Conservation (phyloP, 108 stramenopile species). For the Pseudonitzschia delicatissima region DNA sequence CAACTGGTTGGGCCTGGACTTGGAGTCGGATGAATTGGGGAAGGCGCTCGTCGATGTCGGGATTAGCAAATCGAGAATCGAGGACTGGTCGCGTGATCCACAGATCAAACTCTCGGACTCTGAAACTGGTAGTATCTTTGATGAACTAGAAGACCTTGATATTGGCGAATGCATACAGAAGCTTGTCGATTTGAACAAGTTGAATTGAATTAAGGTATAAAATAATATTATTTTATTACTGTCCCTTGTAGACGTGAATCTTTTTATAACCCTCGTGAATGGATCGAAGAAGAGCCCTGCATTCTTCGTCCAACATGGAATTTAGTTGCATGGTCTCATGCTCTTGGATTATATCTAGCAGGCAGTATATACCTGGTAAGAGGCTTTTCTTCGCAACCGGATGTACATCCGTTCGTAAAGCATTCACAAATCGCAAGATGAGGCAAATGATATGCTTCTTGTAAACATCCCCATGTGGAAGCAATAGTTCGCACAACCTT, state of each 20-base stretch:
- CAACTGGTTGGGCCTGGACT: slow-evolving; percentile 67
- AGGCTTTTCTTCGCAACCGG: slow-evolving; percentile 42
- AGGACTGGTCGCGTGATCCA: slow-evolving; percentile 82
- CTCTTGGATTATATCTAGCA: slow-evolving; percentile 69
- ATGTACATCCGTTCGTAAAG: slow-evolving; percentile 43
- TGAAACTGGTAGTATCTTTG: slow-evolving; percentile 74
- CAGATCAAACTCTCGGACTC: slow-evolving; percentile 64
- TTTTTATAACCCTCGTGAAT: slow-evolving; percentile 69
- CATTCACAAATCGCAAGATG: slow-evolving; percentile 59
- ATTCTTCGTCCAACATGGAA: slow-evolving; percentile 57
- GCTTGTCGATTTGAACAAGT: slow-evolving; percentile 51
- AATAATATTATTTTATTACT: slow-evolving; percentile 24
- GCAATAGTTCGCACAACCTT: slow-evolving; percentile 67
- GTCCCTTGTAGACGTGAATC: slow-evolving; percentile 71
- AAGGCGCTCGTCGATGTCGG: slow-evolving; percentile 69
- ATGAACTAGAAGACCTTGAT: slow-evolving; percentile 88
- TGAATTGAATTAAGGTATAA: slow-evolving; percentile 19
- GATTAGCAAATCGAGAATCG: slow-evolving; percentile 62
- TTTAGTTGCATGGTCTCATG: slow-evolving; percentile 72
- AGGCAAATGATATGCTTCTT: slow-evolving; percentile 78
- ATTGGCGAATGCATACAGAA: slow-evolving; percentile 73
- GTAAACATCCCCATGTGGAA: slow-evolving; percentile 82
- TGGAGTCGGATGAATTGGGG: slow-evolving; percentile 75
- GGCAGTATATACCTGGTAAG: slow-evolving; percentile 56
- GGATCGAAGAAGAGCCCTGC: slow-evolving; percentile 58